These are phyloP conservation scores for Colletotrichum tofieldiae DNA, from an alignment of 2,329 filamentous ascomycete species.

Conservation along the genomic window DNA sequence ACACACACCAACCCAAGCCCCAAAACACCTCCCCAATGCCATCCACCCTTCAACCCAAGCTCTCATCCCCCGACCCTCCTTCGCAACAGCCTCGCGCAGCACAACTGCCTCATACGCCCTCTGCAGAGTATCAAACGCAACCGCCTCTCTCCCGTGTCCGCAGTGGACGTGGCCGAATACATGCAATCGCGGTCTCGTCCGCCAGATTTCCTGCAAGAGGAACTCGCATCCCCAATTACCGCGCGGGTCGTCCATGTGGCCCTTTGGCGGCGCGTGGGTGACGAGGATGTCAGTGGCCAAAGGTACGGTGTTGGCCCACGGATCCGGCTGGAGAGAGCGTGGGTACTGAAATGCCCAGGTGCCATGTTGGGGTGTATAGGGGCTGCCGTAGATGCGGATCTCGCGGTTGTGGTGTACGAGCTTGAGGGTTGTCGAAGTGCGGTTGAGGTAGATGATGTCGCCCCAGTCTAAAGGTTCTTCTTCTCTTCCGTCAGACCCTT, in stretches of 20 bases:
- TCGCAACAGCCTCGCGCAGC: neutral
- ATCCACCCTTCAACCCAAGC: neutral
- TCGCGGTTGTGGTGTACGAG: conserved; percentile 45
- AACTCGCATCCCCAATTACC: conserved; percentile 50
- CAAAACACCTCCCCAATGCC: conserved; percentile 3
- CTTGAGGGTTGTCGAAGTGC: conserved; percentile 41
- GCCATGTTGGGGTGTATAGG: conserved; percentile 51
- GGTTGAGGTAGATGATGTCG: conserved; percentile 48
- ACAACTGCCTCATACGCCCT: conserved; percentile 46
- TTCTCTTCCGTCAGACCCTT: neutral
- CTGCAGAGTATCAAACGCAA: conserved; percentile 51
- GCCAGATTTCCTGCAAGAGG: conserved; percentile 51
- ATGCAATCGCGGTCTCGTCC: conserved; percentile 51
- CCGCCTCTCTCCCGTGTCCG: conserved; percentile 51
- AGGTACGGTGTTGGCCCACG: conserved; percentile 48
- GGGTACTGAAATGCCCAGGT: conserved; percentile 62
- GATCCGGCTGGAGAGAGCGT: conserved; percentile 44
- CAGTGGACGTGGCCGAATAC: conserved; percentile 59
- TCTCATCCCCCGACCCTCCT: neutral
- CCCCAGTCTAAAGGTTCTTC: conserved; percentile 45
- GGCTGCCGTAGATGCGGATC: conserved; percentile 56
- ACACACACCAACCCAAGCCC: conserved; percentile 20
- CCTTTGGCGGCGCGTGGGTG: conserved; percentile 56
- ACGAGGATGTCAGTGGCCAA: conserved; percentile 54
- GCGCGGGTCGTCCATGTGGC: conserved; percentile 53